These are phyloP conservation scores for Dimargaris cristalligena DNA, from an alignment of 192 early-diverging fungal genomes.

Conservation along the genomic window DNA sequence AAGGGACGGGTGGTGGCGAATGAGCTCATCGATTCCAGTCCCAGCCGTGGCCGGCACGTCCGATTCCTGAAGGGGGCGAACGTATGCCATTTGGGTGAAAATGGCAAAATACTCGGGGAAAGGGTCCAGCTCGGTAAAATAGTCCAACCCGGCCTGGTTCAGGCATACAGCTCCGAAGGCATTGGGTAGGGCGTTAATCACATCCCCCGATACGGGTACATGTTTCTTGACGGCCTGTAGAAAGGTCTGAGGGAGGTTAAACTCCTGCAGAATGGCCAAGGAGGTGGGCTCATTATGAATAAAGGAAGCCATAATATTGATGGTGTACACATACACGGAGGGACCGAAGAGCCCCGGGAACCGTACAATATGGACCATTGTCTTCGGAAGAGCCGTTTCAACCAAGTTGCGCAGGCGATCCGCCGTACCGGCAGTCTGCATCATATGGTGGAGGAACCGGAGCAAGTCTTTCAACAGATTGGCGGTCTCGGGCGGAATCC, in stretches of 20 bases:
- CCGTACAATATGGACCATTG: constrained; percentile 55
- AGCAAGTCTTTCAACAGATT: constrained; percentile 72
- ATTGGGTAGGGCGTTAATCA: constrained; percentile 60
- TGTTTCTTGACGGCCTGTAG: constrained; percentile 46
- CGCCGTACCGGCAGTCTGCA: constrained; percentile 79
- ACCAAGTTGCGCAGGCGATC: constrained; percentile 90
- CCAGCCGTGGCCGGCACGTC: constrained; percentile 77
- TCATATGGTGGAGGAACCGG: constrained; percentile 82
- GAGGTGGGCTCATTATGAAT: constrained; percentile 98
- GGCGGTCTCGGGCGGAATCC: constrained; percentile 49
- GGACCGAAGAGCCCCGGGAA: constrained; percentile 61
- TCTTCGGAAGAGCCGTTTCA: constrained; percentile 64
- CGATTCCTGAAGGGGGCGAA: constrained; percentile 59
- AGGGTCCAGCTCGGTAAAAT: constrained; percentile 53
- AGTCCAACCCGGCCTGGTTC: constrained; percentile 72
- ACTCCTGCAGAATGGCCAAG: constrained; percentile 85
- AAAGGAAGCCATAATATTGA: constrained; percentile 86
- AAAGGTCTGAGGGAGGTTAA: constrained; percentile 68
- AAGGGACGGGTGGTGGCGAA: constrained; percentile 83
- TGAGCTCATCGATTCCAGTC: constrained; percentile 79
- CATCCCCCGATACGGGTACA: constrained; percentile 68
- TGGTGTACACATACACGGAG: constrained; percentile 69
- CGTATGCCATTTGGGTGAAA: constrained; percentile 60
- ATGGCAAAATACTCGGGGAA: constrained; percentile 53
- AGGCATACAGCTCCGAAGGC: constrained; percentile 94